Percentiles rank a stretch among this genome's conserved stretches.
These are phyloP conservation scores for Cornus suecica DNA, from an alignment of 148 eudicot genomes.

Conservation along the genomic window DNA sequence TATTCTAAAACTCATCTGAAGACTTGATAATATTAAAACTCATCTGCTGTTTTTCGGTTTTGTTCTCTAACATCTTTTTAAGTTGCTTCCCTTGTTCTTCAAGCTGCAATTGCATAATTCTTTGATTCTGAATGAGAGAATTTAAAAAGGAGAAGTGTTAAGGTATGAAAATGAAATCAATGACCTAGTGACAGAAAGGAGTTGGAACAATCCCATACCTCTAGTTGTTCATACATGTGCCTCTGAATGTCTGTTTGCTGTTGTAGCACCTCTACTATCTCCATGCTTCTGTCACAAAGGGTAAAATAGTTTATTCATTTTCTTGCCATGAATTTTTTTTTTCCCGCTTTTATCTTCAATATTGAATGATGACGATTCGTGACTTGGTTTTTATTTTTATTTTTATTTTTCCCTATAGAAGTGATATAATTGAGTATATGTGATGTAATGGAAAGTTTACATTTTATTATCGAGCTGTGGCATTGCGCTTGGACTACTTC, in stretches of 20 bases:
- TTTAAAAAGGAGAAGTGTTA: not conserved
- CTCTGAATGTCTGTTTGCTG: conserved; percentile 10
- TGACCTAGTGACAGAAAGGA: not conserved
- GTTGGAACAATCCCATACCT: not conserved
- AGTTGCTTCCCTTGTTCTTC: conserved; percentile 8
- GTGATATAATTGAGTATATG: not conserved
- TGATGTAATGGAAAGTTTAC: not conserved
- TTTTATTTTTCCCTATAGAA: too few species aligned
- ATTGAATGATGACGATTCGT: not conserved
- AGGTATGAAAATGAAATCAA: not conserved
- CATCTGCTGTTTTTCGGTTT: not conserved
- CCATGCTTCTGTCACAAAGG: not conserved
- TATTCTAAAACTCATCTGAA: too few species aligned
- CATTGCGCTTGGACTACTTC: not conserved
- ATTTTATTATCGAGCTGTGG: not conserved
- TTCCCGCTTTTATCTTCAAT: not conserved
- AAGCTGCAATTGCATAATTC: conserved; percentile 2
- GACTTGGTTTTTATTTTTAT: not conserved
- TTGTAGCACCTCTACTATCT: conserved; percentile 2
- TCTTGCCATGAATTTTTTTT: not conserved
- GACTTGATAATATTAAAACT: too few species aligned
- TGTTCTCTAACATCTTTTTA: not conserved
- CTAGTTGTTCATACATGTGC: conserved; percentile 2
- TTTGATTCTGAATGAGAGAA: conserved; percentile 3
- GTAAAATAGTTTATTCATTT: not conserved